phyloP scores from a whole-genome alignment of 768 basidiomycete genomes.

The Suillus ampliporus region DNA sequence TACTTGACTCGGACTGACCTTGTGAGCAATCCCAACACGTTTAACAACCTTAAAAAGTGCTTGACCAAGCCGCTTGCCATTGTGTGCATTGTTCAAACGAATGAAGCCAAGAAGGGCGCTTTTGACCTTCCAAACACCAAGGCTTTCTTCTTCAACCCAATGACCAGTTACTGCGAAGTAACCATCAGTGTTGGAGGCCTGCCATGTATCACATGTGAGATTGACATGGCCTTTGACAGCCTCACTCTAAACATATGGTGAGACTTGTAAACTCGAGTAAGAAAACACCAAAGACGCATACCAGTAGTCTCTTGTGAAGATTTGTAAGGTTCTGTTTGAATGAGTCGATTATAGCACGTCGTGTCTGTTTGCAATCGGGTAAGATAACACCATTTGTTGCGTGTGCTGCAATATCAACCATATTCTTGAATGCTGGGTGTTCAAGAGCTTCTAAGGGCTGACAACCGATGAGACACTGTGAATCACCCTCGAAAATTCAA shows the following conservation, averaged over 20 bases:
- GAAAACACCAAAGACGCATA: too few species aligned
- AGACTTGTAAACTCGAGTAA: too few species aligned
- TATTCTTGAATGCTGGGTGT: slow-evolving; percentile 29
- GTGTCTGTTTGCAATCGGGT: slow-evolving; percentile 1
- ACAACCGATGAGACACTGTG: background rate
- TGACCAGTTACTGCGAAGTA: slow-evolving; percentile 46
- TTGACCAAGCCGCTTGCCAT: slow-evolving; percentile 40
- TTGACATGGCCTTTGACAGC: slow-evolving; percentile 28
- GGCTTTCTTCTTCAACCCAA: slow-evolving; percentile 40
- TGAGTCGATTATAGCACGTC: slow-evolving; percentile 1
- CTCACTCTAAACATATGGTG: slow-evolving; percentile 11
- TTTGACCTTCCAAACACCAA: slow-evolving; percentile 31
- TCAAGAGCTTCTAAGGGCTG: slow-evolving; percentile 42
- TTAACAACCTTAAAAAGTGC: slow-evolving; percentile 42
- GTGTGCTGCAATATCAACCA: slow-evolving; percentile 36
- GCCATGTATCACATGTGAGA: slow-evolving; percentile 45
- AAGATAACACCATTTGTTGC: slow-evolving; percentile 40
- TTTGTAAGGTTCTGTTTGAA: slow-evolving; percentile 9
- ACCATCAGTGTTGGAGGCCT: too few species aligned
- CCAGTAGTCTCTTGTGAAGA: background rate
- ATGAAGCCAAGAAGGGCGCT: slow-evolving; percentile 41
- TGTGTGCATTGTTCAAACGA: slow-evolving; percentile 42
- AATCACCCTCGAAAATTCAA: background rate
- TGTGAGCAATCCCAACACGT: slow-evolving; percentile 32
- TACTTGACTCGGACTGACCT: slow-evolving; percentile 32